Conservation (phyloP, 805 yeast genomes). For the Blastobotrys americana region DNA sequence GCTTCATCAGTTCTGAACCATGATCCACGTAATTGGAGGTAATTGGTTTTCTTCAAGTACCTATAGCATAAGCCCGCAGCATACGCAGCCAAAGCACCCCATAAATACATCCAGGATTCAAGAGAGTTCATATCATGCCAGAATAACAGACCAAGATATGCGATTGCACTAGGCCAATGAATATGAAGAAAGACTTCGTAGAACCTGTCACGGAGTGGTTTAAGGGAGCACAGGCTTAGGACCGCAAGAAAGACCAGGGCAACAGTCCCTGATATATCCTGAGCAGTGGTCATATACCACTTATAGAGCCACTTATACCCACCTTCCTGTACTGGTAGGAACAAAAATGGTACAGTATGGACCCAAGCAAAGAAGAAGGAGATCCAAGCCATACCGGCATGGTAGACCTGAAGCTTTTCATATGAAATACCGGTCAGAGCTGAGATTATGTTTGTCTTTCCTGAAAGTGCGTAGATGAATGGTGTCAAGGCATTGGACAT, state of each 20-base stretch:
- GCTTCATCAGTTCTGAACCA: slow-evolving; percentile 15
- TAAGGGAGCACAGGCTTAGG: slow-evolving; percentile 11
- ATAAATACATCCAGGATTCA: slow-evolving; percentile 14
- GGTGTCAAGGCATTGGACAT: slow-evolving; percentile 21
- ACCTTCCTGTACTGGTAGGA: slow-evolving; percentile 15
- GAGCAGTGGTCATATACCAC: not conserved
- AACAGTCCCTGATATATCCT: slow-evolving; percentile 3
- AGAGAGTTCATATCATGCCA: slow-evolving; percentile 13
- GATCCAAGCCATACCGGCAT: slow-evolving; percentile 14
- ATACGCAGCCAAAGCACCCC: slow-evolving; percentile 11
- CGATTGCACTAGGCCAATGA: slow-evolving; percentile 18
- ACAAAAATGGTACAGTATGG: slow-evolving; percentile 16
- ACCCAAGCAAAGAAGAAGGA: slow-evolving; percentile 14
- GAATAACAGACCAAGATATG: slow-evolving; percentile 13
- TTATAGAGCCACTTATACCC: slow-evolving; percentile 9
- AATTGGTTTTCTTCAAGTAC: slow-evolving; percentile 13
- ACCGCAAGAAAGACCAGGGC: slow-evolving; percentile 12
- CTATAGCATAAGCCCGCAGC: slow-evolving; percentile 10
- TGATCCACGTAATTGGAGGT: slow-evolving; percentile 8
- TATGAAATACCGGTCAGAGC: slow-evolving; percentile 17
- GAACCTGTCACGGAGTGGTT: slow-evolving; percentile 10
- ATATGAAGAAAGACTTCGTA: slow-evolving; percentile 16
- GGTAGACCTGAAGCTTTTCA: slow-evolving; percentile 16
- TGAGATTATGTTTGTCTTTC: slow-evolving; percentile 17
- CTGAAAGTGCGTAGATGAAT: slow-evolving; percentile 17